Percentiles rank a stretch among this genome's conserved stretches.
These are phyloP conservation scores for Cichorium intybus DNA, from an alignment of 140 eudicot species.

Conservation along the genomic window DNA sequence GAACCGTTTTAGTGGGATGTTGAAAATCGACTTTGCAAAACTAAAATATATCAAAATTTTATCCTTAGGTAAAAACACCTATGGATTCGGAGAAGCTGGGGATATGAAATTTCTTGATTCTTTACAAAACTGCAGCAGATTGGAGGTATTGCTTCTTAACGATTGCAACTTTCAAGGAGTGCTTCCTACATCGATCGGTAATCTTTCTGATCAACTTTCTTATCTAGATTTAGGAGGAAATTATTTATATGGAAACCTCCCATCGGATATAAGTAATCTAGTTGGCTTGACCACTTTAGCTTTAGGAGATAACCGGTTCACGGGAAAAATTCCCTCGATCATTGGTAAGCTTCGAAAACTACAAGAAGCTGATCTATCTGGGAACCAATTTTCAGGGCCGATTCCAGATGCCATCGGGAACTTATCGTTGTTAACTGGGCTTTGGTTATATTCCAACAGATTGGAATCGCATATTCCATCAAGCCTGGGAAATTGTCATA, in stretches of 20 bases:
- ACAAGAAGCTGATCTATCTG: background rate
- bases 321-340: slow-evolving; percentile 23
- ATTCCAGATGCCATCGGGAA: slow-evolving; percentile 36
- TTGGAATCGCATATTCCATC: slow-evolving; percentile 29
- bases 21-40: background rate
- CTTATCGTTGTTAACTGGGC: slow-evolving; percentile 15
- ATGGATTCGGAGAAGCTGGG: slow-evolving; percentile 18
- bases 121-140: slow-evolving; percentile 21
- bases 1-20: background rate
- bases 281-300: background rate
- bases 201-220: slow-evolving; percentile 20
- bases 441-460: slow-evolving; percentile 4
- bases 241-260: slow-evolving; percentile 24
- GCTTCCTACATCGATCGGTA: slow-evolving; percentile 23
- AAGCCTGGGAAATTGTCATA: slow-evolving; percentile 18
- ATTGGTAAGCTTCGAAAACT: slow-evolving; percentile 35
- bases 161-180: slow-evolving; percentile 20
- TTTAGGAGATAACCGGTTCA: slow-evolving; percentile 4
- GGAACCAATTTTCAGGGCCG: slow-evolving; percentile 20
- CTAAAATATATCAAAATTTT: background rate
- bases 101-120: slow-evolving; percentile 25
- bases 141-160: background rate
- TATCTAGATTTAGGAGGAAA: background rate
- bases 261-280: slow-evolving; percentile 21
- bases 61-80: slow-evolving; percentile 2